These are phyloP conservation scores for Cystobasidium ongulense DNA, from an alignment of 768 basidiomycete genomes.

Conservation along the genomic window DNA sequence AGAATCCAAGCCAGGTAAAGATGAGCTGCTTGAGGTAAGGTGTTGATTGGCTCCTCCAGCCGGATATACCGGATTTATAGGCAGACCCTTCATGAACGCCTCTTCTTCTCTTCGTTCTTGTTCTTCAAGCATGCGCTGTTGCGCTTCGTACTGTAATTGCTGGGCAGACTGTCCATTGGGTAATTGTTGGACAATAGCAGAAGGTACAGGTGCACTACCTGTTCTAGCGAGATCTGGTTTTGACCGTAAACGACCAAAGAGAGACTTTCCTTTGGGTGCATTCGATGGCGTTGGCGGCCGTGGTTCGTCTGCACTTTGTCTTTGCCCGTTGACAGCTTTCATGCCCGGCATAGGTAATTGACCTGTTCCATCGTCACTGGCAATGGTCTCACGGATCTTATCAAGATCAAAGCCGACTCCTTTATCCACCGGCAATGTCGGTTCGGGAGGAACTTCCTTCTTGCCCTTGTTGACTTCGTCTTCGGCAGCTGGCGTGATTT, in stretches of 20 bases:
- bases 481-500: background rate
- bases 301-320: background rate
- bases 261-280: background rate
- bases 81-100: background rate
- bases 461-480: background rate
- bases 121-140: slow-evolving; percentile 3
- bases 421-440: background rate
- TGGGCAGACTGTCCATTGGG: background rate
- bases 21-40: background rate
- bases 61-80: background rate
- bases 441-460: background rate
- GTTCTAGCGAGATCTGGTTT: background rate
- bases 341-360: background rate
- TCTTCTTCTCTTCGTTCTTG: slow-evolving; percentile 12
- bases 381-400: slow-evolving; percentile 37
- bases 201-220: background rate
- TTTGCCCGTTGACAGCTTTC: background rate
- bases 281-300: background rate
- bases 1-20: background rate
- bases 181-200: background rate
- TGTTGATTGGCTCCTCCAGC: background rate
- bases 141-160: background rate
- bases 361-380: slow-evolving; percentile 23
- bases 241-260: background rate
- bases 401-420: slow-evolving; percentile 35